Percentiles rank a stretch among this genome's conserved stretches.
phyloP scores from a whole-genome alignment of 2,329 filamentous ascomycete genomes.

The Fonsecaea multimorphosa region DNA sequence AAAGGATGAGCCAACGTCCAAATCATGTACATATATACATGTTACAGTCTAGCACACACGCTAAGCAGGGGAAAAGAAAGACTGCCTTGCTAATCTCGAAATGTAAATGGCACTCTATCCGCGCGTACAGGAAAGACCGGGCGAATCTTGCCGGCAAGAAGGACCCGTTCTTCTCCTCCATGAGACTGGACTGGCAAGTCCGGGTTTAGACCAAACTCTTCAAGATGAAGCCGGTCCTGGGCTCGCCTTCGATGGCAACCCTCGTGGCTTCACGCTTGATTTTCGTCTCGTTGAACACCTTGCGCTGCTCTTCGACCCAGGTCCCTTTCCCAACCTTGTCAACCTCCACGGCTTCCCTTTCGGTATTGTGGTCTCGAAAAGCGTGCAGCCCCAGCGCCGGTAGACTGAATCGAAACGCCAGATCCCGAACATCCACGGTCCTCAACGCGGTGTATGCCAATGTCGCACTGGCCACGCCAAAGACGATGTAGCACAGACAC shows the following conservation, averaged over 20 bases:
- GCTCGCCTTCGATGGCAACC: constrained; percentile 30
- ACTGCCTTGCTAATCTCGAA: too few species aligned
- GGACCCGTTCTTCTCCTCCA: neutral
- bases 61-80: neutral
- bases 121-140: neutral
- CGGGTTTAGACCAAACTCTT: constrained; percentile 29
- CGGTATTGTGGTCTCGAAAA: constrained; percentile 27
- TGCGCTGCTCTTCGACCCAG: neutral
- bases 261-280: constrained; percentile 28
- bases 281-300: constrained; percentile 31
- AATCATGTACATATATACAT: too few species aligned
- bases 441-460: constrained; percentile 25
- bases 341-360: constrained; percentile 19
- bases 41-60: neutral
- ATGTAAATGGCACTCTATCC: too few species aligned
- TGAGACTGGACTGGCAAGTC: too few species aligned
- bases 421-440: constrained; percentile 29
- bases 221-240: constrained; percentile 27
- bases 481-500: constrained; percentile 32
- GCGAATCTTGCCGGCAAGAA: constrained; percentile 15
- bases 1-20: too few species aligned
- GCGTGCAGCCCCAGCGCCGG: constrained; percentile 30
- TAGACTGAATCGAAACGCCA: constrained; percentile 31
- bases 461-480: constrained; percentile 27
- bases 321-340: neutral